phyloP scores from a whole-genome alignment of 139 green algal genomes.

The Ettlia oleoabundans region DNA sequence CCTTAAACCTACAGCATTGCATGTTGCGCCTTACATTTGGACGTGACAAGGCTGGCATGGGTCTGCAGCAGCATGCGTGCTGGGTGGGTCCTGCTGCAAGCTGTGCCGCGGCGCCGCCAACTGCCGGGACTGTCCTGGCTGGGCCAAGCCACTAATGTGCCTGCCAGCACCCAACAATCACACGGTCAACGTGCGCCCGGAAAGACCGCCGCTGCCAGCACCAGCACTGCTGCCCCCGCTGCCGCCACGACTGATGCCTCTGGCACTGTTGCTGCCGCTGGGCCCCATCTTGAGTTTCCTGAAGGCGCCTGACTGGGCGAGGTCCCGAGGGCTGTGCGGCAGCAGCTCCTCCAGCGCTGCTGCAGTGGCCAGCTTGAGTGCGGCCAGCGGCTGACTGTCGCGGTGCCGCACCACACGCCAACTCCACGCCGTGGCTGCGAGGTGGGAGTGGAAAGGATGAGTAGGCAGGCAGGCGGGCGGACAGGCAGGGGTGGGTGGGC shows the following conservation, averaged over 20 bases:
- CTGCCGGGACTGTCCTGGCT: too few relatives aligned
- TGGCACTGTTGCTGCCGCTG: neutral
- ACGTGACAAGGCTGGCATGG: too few relatives aligned
- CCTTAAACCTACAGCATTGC: too few relatives aligned
- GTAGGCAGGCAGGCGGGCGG: neutral
- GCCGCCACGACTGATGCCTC: neutral
- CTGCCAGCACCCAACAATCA: too few relatives aligned
- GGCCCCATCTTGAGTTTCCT: neutral
- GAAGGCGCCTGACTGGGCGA: neutral
- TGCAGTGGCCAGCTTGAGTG: constrained; percentile 22
- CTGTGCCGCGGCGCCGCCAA: too few relatives aligned
- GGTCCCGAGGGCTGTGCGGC: constrained; percentile 19
- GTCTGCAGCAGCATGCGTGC: too few relatives aligned
- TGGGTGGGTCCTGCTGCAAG: too few relatives aligned
- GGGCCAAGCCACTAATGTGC: too few relatives aligned
- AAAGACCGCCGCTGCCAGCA: neutral
- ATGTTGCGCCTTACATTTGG: too few relatives aligned
- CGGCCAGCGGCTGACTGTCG: constrained; percentile 16
- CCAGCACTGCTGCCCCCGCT: neutral
- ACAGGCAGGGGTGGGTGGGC: neutral
- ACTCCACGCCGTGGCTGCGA: constrained; percentile 22
- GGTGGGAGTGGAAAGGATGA: neutral
- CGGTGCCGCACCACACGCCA: constrained; percentile 34
- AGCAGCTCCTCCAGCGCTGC: constrained; percentile 21
- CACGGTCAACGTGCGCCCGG: too few relatives aligned